phyloP scores from a whole-genome alignment of 768 basidiomycete genomes.

The Crepidotus variabilis region DNA sequence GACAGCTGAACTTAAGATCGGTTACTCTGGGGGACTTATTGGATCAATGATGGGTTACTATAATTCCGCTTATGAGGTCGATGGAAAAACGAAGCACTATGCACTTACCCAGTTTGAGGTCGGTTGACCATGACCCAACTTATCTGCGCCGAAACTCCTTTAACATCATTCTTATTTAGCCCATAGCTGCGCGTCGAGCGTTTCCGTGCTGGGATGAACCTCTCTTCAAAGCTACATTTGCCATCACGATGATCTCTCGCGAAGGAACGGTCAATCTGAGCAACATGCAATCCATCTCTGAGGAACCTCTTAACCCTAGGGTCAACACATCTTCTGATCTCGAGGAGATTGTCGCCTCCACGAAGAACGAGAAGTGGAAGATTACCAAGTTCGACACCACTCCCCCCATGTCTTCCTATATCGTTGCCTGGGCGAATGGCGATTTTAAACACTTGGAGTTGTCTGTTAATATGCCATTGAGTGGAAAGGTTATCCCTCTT shows the following conservation, averaged over 20 bases:
- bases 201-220: conserved; percentile 97
- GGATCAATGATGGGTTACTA: conserved; percentile 84
- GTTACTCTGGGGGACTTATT: conserved; percentile 64
- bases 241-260: conserved; percentile 77
- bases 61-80: conserved; percentile 58
- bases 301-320: conserved; percentile 40
- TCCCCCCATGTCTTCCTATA: conserved; percentile 86
- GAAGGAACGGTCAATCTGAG: conserved; percentile 71
- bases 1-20: conserved; percentile 65
- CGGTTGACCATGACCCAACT: too few relatives aligned
- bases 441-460: conserved; percentile 70
- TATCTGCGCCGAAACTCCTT: too few relatives aligned
- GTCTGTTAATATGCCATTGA: conserved; percentile 74
- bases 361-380: conserved; percentile 60
- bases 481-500: conserved; percentile 77
- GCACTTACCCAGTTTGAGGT: conserved; percentile 90
- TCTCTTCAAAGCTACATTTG: conserved; percentile 78
- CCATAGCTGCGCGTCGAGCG: conserved; percentile 78
- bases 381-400: conserved; percentile 78
- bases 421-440: conserved; percentile 86
- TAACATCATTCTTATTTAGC: conserved; percentile 35
- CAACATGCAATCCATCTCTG: conserved; percentile 84
- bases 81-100: conserved; percentile 63
- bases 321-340: conserved; percentile 21
- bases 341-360: conserved; percentile 39